phyloP scores from a whole-genome alignment of 352 stramenopile species.

The Phytophthora pini region DNA sequence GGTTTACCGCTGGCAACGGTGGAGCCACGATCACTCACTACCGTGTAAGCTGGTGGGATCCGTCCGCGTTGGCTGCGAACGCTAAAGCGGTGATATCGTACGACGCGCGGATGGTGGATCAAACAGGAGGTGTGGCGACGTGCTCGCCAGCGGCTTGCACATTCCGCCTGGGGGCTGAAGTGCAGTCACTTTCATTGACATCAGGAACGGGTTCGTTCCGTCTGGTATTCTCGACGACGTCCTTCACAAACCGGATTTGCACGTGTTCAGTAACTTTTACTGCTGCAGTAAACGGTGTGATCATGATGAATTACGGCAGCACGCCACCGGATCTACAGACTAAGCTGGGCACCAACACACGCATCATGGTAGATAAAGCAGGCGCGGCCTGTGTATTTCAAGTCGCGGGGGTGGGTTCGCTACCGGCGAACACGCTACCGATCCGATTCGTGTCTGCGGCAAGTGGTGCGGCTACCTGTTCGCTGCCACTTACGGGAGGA shows the following conservation, averaged over 20 bases:
- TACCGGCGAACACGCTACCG: slow-evolving; percentile 45
- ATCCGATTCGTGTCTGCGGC: slow-evolving; percentile 37
- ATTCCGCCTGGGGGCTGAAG: slow-evolving; percentile 91
- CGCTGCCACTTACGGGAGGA: slow-evolving; percentile 43
- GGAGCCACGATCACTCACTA: slow-evolving; percentile 70
- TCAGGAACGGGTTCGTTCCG: slow-evolving; percentile 71
- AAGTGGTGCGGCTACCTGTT: slow-evolving; percentile 30
- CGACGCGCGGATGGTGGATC: slow-evolving; percentile 59
- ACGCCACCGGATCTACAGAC: slow-evolving; percentile 66
- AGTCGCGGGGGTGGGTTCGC: slow-evolving; percentile 44
- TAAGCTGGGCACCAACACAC: slow-evolving; percentile 76
- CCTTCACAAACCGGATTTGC: slow-evolving; percentile 48
- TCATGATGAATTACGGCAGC: slow-evolving; percentile 73
- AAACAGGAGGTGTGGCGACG: slow-evolving; percentile 19
- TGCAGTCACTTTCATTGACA: slow-evolving; percentile 91
- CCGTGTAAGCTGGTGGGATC: slow-evolving; percentile 60
- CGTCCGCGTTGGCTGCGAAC: slow-evolving; percentile 50
- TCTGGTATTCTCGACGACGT: slow-evolving; percentile 53
- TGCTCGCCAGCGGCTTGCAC: slow-evolving; percentile 65
- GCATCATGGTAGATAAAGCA: slow-evolving; percentile 65
- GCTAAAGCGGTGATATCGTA: slow-evolving; percentile 44
- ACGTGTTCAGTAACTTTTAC: slow-evolving; percentile 51
- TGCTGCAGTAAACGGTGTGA: slow-evolving; percentile 4
- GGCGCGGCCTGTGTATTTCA: slow-evolving; percentile 61
- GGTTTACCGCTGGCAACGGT: slow-evolving; percentile 62